A percentile compares a stretch with the other conserved stretches of the same genome.
Evolutionary conservation across 2,329 filamentous ascomycete species (phyloP).

Genomic region (Falciphora oryzae): DNA sequence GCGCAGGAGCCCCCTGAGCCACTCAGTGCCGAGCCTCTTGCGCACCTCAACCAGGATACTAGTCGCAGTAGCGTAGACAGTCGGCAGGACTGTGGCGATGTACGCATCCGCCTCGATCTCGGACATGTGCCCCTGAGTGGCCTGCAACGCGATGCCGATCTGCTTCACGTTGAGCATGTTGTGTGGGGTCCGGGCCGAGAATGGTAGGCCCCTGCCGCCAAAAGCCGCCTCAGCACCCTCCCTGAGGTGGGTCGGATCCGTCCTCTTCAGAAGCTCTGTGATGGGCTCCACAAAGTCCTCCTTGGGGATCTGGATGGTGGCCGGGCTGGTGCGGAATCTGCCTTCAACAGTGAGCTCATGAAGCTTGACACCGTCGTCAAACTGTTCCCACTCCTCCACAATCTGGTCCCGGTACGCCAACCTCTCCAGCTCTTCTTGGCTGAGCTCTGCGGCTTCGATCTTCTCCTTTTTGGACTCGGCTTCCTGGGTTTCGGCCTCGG

Average conservation of each 20-base stretch:
- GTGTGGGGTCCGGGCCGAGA: conserved; percentile 66
- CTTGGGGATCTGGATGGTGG: conserved; percentile 69
- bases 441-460: conserved; percentile 24
- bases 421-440: conserved; percentile 30
- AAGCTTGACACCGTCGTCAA: conserved; percentile 40
- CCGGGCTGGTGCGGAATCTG: conserved; percentile 67
- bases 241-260: conserved; percentile 68
- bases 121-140: conserved; percentile 60
- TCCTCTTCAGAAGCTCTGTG: conserved; percentile 58
- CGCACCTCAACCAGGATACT: conserved; percentile 67
- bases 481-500: conserved; percentile 26
- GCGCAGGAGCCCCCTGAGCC: conserved; percentile 59
- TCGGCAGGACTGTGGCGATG: conserved; percentile 63
- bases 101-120: conserved; percentile 72
- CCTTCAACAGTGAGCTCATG: conserved; percentile 72
- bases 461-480: conserved; percentile 19
- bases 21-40: conserved; percentile 63
- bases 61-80: conserved; percentile 62
- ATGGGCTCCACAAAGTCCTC: conserved; percentile 66
- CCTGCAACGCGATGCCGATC: conserved; percentile 58
- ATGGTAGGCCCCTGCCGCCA: conserved; percentile 69
- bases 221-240: conserved; percentile 68
- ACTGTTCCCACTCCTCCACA: conserved; percentile 27
- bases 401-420: conserved; percentile 20
- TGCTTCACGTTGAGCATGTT: conserved; percentile 53